These are phyloP conservation scores for Sonneratia alba DNA, from an alignment of 345 rosid genomes.

Conservation along the genomic window DNA sequence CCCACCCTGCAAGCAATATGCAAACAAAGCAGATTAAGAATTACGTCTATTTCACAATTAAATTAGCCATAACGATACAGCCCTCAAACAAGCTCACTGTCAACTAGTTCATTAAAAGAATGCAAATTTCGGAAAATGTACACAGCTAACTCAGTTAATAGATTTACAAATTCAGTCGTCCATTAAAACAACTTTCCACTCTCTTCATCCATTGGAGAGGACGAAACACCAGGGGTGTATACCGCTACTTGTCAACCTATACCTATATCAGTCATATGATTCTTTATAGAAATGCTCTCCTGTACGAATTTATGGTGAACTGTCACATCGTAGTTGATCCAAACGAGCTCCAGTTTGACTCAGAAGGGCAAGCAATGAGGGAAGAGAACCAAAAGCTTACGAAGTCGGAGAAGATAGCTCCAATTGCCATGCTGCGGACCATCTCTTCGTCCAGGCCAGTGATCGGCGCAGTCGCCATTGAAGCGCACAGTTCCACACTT, in stretches of 20 bases:
- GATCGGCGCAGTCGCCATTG: constrained; percentile 29
- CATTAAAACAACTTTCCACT: background rate
- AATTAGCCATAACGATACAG: background rate
- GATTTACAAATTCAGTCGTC: background rate
- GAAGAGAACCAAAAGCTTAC: constrained; percentile 25
- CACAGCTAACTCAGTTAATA: background rate
- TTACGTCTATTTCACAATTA: background rate
- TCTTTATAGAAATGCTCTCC: background rate
- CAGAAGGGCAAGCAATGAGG: background rate
- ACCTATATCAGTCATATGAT: background rate
- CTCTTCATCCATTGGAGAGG: background rate
- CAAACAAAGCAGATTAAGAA: background rate
- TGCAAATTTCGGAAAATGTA: background rate
- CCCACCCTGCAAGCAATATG: constrained; percentile 47
- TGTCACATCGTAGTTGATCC: background rate
- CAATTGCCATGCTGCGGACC: constrained; percentile 77
- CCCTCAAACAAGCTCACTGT: background rate
- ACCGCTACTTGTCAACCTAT: background rate
- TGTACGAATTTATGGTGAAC: background rate
- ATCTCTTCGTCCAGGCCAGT: constrained; percentile 60
- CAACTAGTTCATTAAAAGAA: background rate
- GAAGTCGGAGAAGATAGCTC: constrained; percentile 90
- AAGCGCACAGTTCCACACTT: background rate
- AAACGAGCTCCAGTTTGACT: background rate
- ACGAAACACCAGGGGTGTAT: background rate